Conservation (phyloP, 306 rosid genomes). For the Lathyrus oleraceus region DNA sequence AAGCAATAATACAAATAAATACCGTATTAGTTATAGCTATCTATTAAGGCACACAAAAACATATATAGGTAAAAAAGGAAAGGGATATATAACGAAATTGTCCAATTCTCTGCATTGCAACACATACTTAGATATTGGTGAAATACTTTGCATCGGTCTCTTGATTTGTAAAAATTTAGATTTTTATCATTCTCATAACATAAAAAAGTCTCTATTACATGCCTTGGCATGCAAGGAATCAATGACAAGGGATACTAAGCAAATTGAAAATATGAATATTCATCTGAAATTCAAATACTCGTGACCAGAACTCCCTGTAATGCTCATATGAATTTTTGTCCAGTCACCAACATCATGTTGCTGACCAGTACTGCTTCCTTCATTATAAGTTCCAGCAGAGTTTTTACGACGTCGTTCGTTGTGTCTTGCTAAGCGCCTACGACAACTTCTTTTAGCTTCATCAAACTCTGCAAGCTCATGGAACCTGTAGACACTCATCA, state of each 20-base stretch:
- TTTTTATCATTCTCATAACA: conserved; percentile 29
- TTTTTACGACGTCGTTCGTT: conserved; percentile 81
- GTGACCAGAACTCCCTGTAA: conserved; percentile 50
- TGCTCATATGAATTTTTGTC: conserved; percentile 47
- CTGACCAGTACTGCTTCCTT: conserved; percentile 43
- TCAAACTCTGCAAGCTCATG: conserved; percentile 83
- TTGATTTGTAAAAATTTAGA: neutral
- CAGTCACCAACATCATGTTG: conserved; percentile 43
- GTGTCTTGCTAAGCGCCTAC: conserved; percentile 80
- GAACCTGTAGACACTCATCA: conserved; percentile 58
- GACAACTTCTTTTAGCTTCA: conserved; percentile 90
- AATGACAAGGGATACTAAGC: conserved; percentile 92
- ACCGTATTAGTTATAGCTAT: too few relatives aligned
- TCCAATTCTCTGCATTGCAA: too few relatives aligned
- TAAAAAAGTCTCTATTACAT: conserved; percentile 13
- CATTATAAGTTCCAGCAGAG: conserved; percentile 49
- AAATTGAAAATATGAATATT: conserved; percentile 20
- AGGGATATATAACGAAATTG: too few relatives aligned
- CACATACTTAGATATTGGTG: too few relatives aligned
- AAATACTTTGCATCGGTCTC: too few relatives aligned
- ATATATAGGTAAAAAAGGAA: too few relatives aligned
- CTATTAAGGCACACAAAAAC: too few relatives aligned
- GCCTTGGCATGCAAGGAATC: conserved; percentile 32
- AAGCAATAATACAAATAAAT: too few relatives aligned
- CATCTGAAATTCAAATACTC: conserved; percentile 59